Evolutionary conservation across 1,139 yeast genomes (phyloP), one percentile per base, ranked within the genome.

Genomic region (Geotrichum bryndzae): DNA sequence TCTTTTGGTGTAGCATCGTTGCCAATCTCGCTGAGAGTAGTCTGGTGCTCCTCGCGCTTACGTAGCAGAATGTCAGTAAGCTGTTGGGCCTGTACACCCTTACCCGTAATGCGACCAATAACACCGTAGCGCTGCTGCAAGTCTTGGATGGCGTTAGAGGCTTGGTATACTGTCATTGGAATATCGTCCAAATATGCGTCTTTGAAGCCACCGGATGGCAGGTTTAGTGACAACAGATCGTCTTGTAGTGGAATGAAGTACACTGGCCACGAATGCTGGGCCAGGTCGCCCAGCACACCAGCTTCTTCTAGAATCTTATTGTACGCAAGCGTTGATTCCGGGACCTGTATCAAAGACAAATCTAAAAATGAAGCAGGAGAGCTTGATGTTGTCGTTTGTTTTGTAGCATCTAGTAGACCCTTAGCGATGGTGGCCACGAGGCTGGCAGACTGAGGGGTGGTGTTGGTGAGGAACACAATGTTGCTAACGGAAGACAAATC

Each of bases 11-110:
- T 27, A 53, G 58, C 41, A 56, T 56, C 62, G 7, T 56, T 53
- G 15, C 64, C 54, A 31, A 56, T 56, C n/a, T 65, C 65, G n/a
- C 71, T 68, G 22, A 69, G 59, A 8, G 66, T 63, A 1, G 72
- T 64, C 23, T 68, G 59, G 33, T 67, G 61, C 51, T 67, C 68
- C 45, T 69, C 68, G 53, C 72, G 62, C 46, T 68, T 68, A 33
- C 70, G 62, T 18, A 69, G 60, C 31, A 70, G 54, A 18, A 78
- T 73, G 18, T 76, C 74, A 51, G 79, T 77, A 50, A 84, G 74
- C 41, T 74, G 73, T 25, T 72, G 67, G 0, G 86, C 80, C 25
- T 73, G 71, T 11, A 71, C 69, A 1, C 88, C 88, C 65, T 83
- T 81, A 15, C 82, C 75, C 11, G 79, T 80, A 25, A 83, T 78